Conservation (phyloP, 192 early-diverging fungal species). For the Entomortierella beljakovae region DNA sequence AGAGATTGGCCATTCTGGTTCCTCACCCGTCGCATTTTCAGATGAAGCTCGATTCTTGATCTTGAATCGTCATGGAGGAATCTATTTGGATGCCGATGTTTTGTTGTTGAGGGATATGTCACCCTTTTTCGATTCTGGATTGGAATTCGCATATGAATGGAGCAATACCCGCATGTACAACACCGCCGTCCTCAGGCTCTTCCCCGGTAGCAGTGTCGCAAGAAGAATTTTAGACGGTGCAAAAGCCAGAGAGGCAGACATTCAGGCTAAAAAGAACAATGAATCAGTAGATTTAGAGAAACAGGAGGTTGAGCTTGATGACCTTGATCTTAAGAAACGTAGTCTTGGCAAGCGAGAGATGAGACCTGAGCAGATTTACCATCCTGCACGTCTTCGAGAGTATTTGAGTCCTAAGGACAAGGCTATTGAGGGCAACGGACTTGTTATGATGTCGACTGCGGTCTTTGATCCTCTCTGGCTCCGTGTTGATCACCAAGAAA, state of each 20-base stretch:
- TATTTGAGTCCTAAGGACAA: slow-evolving; percentile 33
- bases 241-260: slow-evolving; percentile 21
- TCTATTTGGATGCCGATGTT: slow-evolving; percentile 55
- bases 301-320: background rate
- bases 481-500: slow-evolving; percentile 20
- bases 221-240: slow-evolving; percentile 47
- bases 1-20: background rate
- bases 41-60: slow-evolving; percentile 55
- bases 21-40: slow-evolving; percentile 35
- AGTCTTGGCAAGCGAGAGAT: too few species aligned
- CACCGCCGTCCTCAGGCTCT: slow-evolving; percentile 39
- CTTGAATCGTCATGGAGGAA: slow-evolving; percentile 47
- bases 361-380: slow-evolving; percentile 50
- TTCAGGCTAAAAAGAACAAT: slow-evolving; percentile 3
- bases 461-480: slow-evolving; percentile 57
- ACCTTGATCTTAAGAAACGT: too few species aligned
- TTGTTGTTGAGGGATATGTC: slow-evolving; percentile 48
- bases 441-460: slow-evolving; percentile 41
- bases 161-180: slow-evolving; percentile 50
- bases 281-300: background rate
- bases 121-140: slow-evolving; percentile 37
- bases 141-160: slow-evolving; percentile 56
- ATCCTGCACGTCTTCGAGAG: slow-evolving; percentile 37
- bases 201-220: slow-evolving; percentile 23
- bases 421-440: slow-evolving; percentile 24